Conservation (phyloP, 2,329 filamentous ascomycete species). For the Herpomyces periplanetae region DNA sequence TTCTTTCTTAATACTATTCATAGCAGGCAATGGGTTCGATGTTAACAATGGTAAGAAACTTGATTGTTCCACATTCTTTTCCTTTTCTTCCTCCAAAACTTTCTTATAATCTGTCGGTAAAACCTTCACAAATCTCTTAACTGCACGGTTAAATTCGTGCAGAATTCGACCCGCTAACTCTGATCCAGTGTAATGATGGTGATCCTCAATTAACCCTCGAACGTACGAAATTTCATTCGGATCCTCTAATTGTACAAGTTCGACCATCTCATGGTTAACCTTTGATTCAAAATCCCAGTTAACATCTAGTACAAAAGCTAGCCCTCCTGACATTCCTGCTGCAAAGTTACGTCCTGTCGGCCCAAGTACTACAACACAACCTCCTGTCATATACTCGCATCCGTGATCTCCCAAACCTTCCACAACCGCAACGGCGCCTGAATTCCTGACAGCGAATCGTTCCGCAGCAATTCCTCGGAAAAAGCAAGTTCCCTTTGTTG, state of each 20-base stretch:
- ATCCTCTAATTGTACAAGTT: conserved; percentile 45
- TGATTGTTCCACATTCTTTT: conserved; percentile 49
- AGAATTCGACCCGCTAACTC: conserved; percentile 71
- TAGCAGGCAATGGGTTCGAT: too few relatives aligned
- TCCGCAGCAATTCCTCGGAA: conserved; percentile 90
- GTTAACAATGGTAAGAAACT: too few relatives aligned
- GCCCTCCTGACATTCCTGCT: conserved; percentile 91
- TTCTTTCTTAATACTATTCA: too few relatives aligned
- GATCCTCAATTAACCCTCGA: conserved; percentile 67
- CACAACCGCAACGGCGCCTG: conserved; percentile 72
- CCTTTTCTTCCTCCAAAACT: conserved; percentile 45
- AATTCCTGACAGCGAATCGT: conserved; percentile 85
- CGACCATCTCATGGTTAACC: conserved; percentile 92
- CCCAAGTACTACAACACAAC: conserved; percentile 51
- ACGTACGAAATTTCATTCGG: conserved; percentile 60
- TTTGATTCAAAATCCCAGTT: conserved; percentile 61
- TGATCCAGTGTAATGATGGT: conserved; percentile 88
- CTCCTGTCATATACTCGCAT: conserved; percentile 96
- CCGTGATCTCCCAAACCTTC: conserved; percentile 86
- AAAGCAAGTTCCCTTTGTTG: conserved; percentile 60
- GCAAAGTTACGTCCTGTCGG: conserved; percentile 83
- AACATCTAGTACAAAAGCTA: conserved; percentile 70
- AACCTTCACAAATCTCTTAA: conserved; percentile 68
- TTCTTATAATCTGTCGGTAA: conserved; percentile 87
- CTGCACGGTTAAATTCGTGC: conserved; percentile 69